Evolutionary conservation across 139 green algal genomes (phyloP), one percentile per base, ranked within the genome.

Genomic region (Picochlorum sp.): DNA sequence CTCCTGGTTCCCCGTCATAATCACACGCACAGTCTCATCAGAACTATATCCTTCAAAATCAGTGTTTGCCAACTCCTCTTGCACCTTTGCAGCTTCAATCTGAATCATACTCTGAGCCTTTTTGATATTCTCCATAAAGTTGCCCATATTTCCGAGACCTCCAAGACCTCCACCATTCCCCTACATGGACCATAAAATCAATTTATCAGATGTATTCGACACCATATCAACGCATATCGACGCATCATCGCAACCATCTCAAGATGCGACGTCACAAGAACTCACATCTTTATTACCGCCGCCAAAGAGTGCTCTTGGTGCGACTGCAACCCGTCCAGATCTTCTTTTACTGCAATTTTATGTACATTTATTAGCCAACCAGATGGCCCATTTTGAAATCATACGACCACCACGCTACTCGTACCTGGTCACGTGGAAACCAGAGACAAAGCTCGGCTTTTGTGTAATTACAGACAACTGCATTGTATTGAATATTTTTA

Each of bases 21-120:
- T 72, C 21, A 94, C 86, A 18, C 83, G 66, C 31, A 96, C 89
- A 11, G 88, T 93, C 79, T 96, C 90, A n/a, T 92, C 89, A 23
- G 85, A 72, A 63, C 82, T 86, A 66, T 84, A 96, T 6, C 90
- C 90, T 11, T 96, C 90, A 80, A 96, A 96, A 47, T 95, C 85
- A 6, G 90, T 83, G 83, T 57, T 72, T 20, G 90, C 83, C 14
- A 96, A 80, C 69, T 96, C 90, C 52, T 83, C 63, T 77, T 97
- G 90, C 41, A 96, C 82, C 49, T 87, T 84, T 20, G 85, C 78
- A 14, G 90, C 90, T 76, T 97, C 90, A 41, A 87, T 80, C 77
- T 97, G 88, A 67, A 97, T 88, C 54, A 97, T 66, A 62, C 81
- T 62, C 76, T 97, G 90, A 10, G 90, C 90, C 71, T 97, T 95